These are phyloP conservation scores for Asclepias syriaca DNA, from an alignment of 257 asterid species.

Conservation along the genomic window DNA sequence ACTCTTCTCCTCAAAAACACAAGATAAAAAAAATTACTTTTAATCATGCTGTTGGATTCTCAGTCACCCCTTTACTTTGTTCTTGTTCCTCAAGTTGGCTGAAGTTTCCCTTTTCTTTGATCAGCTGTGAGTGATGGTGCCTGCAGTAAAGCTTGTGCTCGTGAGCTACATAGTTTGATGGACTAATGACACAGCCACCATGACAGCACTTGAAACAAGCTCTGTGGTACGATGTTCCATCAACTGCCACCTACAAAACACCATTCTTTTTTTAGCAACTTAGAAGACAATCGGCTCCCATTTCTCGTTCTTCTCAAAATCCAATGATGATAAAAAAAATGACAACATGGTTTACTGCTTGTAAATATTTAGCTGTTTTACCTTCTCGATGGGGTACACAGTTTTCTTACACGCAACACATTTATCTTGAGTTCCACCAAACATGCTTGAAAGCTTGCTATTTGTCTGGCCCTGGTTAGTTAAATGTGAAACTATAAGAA, in stretches of 20 bases:
- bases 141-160: conserved; percentile 65
- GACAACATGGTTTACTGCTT: not conserved
- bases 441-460: conserved; percentile 53
- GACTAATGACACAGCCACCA: conserved; percentile 75
- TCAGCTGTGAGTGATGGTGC: conserved; percentile 77
- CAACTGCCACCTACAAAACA: conserved; percentile 56
- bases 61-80: conserved; percentile 25
- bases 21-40: not conserved
- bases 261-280: not conserved
- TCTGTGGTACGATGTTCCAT: conserved; percentile 64
- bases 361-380: conserved; percentile 10
- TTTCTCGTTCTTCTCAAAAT: not conserved
- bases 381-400: conserved; percentile 79
- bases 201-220: conserved; percentile 74
- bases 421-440: conserved; percentile 76
- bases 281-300: not conserved
- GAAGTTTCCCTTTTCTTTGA: conserved; percentile 77
- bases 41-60: conserved; percentile 25
- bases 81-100: conserved; percentile 50
- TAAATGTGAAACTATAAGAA: not conserved
- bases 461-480: conserved; percentile 26
- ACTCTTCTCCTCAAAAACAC: conserved; percentile 3
- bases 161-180: conserved; percentile 71
- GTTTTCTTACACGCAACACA: conserved; percentile 69
- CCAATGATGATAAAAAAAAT: not conserved